Conservation (phyloP, 495 filamentous ascomycete genomes). For the Apodospora peruviana region DNA sequence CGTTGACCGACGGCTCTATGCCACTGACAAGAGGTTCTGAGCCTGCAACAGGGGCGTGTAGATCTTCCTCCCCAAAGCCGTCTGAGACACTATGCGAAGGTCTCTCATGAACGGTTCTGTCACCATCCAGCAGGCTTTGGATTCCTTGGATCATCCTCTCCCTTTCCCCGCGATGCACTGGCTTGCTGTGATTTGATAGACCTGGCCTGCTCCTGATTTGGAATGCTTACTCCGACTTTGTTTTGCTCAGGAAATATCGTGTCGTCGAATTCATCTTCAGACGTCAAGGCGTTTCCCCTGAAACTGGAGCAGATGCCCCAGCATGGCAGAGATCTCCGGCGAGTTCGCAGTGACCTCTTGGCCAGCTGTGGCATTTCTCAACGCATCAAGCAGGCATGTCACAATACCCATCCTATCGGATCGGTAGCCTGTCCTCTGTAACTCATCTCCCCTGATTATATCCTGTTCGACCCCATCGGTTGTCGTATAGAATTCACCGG, state of each 20-base stretch:
- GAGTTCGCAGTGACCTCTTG: background rate
- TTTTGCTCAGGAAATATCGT: background rate
- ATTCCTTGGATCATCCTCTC: slow-evolving; percentile 1
- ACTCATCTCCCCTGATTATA: background rate
- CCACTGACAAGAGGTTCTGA: background rate
- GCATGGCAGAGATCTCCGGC: background rate
- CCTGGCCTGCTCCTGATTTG: background rate
- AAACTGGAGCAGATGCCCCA: background rate
- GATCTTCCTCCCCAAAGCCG: slow-evolving; percentile 1
- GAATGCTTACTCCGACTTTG: background rate
- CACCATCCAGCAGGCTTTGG: background rate
- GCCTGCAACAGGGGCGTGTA: background rate
- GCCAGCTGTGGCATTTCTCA: slow-evolving; percentile 1
- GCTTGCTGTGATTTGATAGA: background rate
- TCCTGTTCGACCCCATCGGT: background rate
- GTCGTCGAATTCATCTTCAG: slow-evolving; percentile 1
- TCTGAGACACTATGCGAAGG: background rate
- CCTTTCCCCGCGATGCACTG: background rate
- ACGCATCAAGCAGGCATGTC: background rate
- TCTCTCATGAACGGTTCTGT: background rate
- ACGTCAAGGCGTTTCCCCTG: background rate
- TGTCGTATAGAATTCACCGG: background rate
- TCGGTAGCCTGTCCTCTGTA: background rate
- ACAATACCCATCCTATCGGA: background rate
- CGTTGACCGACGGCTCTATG: background rate